Percentiles rank a stretch among this genome's conserved stretches.
phyloP scores from a whole-genome alignment of 345 rosid species.

The Kernera saxatilis region DNA sequence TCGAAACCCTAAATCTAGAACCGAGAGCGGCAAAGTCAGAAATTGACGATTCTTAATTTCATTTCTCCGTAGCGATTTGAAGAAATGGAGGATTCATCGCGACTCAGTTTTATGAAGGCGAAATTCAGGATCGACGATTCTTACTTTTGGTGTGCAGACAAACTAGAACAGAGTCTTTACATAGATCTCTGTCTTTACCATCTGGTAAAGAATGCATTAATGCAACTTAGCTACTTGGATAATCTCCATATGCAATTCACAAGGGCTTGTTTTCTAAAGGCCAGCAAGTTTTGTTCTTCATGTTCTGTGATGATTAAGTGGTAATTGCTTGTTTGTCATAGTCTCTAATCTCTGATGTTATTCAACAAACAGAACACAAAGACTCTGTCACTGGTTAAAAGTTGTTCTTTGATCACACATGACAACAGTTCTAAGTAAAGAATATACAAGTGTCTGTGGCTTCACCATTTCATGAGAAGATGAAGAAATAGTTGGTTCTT shows the following conservation, averaged over 20 bases:
- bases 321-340: background rate
- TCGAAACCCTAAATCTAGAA: no score
- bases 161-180: background rate
- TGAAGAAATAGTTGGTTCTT: background rate
- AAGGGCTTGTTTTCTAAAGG: no score
- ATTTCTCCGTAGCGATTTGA: no score
- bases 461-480: no score
- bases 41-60: no score
- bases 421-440: background rate
- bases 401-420: constrained; percentile 7
- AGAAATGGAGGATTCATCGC: no score
- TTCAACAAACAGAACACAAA: constrained; percentile 9
- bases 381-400: background rate
- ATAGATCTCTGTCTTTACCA: constrained; percentile 17
- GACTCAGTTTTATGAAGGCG: no score
- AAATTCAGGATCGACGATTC: no score
- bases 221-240: background rate
- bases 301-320: constrained; percentile 10
- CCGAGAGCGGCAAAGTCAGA: no score
- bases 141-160: no score
- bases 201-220: background rate
- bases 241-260: background rate
- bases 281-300: constrained; percentile 13
- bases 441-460: background rate
- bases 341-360: background rate